phyloP scores from a whole-genome alignment of 2,329 filamentous ascomycete genomes.

The Claviceps fusiformis region DNA sequence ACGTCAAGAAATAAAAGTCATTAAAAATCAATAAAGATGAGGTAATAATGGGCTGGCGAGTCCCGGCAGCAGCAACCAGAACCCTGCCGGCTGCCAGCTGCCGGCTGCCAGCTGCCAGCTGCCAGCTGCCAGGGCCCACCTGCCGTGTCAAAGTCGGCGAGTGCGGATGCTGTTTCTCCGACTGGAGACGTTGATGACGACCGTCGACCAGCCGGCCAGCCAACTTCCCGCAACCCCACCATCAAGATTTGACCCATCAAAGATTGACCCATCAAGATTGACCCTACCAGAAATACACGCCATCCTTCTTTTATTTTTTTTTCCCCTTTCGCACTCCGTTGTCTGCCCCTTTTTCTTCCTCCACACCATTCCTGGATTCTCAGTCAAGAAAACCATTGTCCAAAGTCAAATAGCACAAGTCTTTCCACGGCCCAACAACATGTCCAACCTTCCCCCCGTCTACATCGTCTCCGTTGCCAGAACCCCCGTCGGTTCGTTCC shows the following conservation, averaged over 20 bases:
- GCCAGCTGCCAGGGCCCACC: no score
- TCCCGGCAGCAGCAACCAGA: no score
- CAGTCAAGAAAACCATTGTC: not conserved
- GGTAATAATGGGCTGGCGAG: no score
- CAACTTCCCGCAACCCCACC: not conserved
- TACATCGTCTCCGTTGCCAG: constrained; percentile 90
- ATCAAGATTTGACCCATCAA: not conserved
- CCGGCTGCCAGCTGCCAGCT: no score
- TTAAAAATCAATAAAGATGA: no score
- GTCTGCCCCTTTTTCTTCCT: not conserved
- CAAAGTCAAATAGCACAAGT: not conserved
- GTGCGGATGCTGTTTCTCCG: no score
- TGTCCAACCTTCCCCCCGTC: constrained; percentile 53
- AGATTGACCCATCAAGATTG: no score
- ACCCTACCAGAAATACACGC: not conserved
- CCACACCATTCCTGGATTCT: not conserved
- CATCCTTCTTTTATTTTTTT: not conserved
- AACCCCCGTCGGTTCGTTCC: constrained; percentile 87
- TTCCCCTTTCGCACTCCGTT: not conserved
- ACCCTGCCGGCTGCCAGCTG: no score
- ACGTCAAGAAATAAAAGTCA: no score
- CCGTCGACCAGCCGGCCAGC: no score
- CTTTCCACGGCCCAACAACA: not conserved
- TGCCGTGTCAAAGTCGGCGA: no score
- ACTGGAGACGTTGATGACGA: no score